phyloP scores from a whole-genome alignment of 768 basidiomycete genomes.

The Pluteus cervinus region DNA sequence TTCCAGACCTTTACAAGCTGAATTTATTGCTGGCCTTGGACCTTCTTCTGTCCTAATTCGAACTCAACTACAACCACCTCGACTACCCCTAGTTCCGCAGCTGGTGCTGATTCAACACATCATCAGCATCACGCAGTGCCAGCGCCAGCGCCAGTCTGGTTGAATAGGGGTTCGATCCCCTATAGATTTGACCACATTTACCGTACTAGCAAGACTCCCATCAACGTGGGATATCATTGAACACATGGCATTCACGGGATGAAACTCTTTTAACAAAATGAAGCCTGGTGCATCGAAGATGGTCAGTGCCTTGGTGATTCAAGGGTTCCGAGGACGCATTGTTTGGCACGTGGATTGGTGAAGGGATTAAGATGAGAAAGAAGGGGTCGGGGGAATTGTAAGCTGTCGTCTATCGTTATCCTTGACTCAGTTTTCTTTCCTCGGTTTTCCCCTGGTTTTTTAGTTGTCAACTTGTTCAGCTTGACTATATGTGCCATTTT shows the following conservation, averaged over 20 bases:
- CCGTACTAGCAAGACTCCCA: slow-evolving; percentile 78
- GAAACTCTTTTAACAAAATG: slow-evolving; percentile 31
- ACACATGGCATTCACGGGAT: slow-evolving; percentile 75
- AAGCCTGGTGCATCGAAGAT: slow-evolving; percentile 21
- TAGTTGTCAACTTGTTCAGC: no score
- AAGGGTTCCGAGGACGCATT: slow-evolving; percentile 55
- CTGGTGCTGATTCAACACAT: background rate
- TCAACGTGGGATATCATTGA: slow-evolving; percentile 90
- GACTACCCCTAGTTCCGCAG: background rate
- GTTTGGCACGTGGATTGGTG: slow-evolving; percentile 86
- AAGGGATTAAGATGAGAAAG: no score
- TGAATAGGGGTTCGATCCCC: background rate
- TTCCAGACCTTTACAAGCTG: background rate
- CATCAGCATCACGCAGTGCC: background rate
- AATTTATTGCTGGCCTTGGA: no score
- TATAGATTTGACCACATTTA: slow-evolving; percentile 63
- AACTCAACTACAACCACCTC: no score
- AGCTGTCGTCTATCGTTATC: no score
- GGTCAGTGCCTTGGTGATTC: slow-evolving; percentile 54
- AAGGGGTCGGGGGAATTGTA: no score
- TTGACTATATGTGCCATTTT: no score
- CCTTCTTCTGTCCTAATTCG: no score
- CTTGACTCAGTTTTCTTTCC: no score
- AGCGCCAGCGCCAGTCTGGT: background rate
- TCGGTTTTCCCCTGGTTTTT: no score